Percentiles rank a stretch among this genome's conserved stretches.
phyloP scores from a whole-genome alignment of 2,329 filamentous ascomycete genomes.

The Fusarium siculi region DNA sequence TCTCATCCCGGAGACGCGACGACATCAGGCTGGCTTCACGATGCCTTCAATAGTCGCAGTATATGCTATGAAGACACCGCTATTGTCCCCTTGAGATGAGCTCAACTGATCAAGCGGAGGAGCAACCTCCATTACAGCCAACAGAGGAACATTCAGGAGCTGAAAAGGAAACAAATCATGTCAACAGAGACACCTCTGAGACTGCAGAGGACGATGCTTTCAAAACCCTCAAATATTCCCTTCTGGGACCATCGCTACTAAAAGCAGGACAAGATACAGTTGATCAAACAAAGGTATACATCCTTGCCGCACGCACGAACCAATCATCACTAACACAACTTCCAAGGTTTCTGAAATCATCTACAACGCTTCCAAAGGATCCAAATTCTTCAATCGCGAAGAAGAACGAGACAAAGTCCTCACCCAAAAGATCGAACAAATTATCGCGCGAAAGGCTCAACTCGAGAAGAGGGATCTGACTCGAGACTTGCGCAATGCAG shows the following conservation, averaged over 20 bases:
- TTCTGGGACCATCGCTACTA: constrained; percentile 89
- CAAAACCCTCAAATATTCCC: constrained; percentile 83
- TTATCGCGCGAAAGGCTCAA: constrained; percentile 77
- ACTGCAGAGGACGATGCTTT: constrained; percentile 14
- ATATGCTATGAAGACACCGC: not conserved
- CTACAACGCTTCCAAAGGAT: constrained; percentile 95
- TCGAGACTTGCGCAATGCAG: constrained; percentile 77
- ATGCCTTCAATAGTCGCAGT: constrained; percentile 28
- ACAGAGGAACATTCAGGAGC: constrained; percentile 3
- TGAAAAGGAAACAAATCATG: constrained; percentile 3
- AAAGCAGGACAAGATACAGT: constrained; percentile 94
- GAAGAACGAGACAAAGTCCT: constrained; percentile 83
- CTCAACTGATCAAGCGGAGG: constrained; percentile 21
- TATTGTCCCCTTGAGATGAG: constrained; percentile 33
- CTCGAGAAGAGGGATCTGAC: constrained; percentile 81
- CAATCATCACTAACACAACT: constrained; percentile 1
- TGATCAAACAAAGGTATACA: constrained; percentile 82
- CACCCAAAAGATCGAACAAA: constrained; percentile 85
- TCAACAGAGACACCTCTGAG: constrained; percentile 11
- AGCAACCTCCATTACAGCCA: constrained; percentile 18
- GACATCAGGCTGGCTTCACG: constrained; percentile 18
- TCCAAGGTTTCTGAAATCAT: constrained; percentile 89
- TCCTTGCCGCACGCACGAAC: not conserved
- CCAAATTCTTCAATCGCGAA: constrained; percentile 95
- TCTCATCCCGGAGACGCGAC: constrained; percentile 35